Conservation (phyloP, 2,329 filamentous ascomycete genomes). For the Beauveria pseudobassiana region DNA sequence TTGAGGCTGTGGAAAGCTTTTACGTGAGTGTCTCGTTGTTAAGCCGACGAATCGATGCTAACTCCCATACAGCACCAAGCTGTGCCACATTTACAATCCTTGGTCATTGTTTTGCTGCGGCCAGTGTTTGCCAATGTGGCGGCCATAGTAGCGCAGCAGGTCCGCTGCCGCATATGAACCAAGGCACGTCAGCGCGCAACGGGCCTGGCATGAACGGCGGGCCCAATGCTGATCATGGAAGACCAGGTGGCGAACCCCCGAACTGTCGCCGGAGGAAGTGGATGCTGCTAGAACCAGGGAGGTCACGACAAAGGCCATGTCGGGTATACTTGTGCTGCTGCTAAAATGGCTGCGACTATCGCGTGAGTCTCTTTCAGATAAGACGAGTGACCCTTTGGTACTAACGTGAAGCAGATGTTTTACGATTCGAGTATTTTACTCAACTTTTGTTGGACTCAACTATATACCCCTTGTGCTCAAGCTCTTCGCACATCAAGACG, state of each 20-base stretch:
- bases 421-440: conserved; percentile 94
- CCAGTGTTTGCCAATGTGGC: conserved; percentile 83
- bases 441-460: conserved; percentile 89
- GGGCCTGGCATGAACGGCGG: conserved; percentile 34
- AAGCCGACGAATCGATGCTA: not conserved
- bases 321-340: conserved; percentile 78
- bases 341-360: conserved; percentile 96
- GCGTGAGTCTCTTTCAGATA: conserved; percentile 50
- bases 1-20: conserved; percentile 71
- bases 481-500: conserved; percentile 87
- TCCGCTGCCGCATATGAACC: conserved; percentile 38
- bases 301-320: conserved; percentile 84
- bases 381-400: not conserved
- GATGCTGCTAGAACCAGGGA: conserved; percentile 77
- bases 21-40: conserved; percentile 56
- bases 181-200: conserved; percentile 31
- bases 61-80: conserved; percentile 51
- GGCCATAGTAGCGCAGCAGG: conserved; percentile 62
- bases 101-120: conserved; percentile 88
- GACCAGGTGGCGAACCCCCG: conserved; percentile 30
- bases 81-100: conserved; percentile 80
- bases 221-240: conserved; percentile 19
- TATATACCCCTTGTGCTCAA: conserved; percentile 90
- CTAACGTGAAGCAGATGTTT: conserved; percentile 54
- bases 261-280: conserved; percentile 62